A percentile compares a stretch with the other conserved stretches of the same genome.
Evolutionary conservation across 768 basidiomycete species (phyloP).

Genomic region (Asterophora parasitica): DNA sequence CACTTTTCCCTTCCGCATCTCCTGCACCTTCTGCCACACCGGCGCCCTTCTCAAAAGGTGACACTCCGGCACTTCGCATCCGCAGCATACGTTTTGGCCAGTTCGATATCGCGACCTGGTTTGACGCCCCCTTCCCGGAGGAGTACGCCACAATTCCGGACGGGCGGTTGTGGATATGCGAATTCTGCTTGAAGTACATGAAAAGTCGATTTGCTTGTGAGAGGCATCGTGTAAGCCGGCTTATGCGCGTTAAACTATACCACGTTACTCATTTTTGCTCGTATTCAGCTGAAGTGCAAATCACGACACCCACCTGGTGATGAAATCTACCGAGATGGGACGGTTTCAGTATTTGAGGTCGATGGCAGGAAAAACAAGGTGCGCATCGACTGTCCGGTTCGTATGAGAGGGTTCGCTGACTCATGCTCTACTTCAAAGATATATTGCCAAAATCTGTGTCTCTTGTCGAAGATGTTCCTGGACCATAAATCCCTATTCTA

Average conservation of each 20-base stretch:
- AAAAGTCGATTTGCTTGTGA: slow-evolving; percentile 84
- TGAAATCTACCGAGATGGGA: slow-evolving; percentile 92
- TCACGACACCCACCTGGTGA: slow-evolving; percentile 94
- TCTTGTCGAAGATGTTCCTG: slow-evolving; percentile 98
- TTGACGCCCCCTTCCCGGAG: slow-evolving; percentile 97
- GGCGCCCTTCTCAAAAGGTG: slow-evolving; percentile 25
- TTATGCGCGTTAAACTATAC: not conserved
- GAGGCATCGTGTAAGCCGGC: slow-evolving; percentile 74
- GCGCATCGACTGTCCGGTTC: slow-evolving; percentile 5
- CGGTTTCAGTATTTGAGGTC: slow-evolving; percentile 91
- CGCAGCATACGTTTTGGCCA: slow-evolving; percentile 85
- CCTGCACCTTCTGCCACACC: slow-evolving; percentile 35
- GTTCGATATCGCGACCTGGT: slow-evolving; percentile 97
- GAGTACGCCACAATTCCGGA: slow-evolving; percentile 93
- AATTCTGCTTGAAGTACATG: slow-evolving; percentile 98
- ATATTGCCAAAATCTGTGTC: slow-evolving; percentile 97
- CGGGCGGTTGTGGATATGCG: slow-evolving; percentile 93
- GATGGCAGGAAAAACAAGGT: slow-evolving; percentile 98
- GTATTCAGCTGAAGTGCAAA: slow-evolving; percentile 85
- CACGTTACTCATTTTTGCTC: not conserved
- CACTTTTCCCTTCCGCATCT: slow-evolving; percentile 35
- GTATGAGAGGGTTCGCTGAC: slow-evolving; percentile 4
- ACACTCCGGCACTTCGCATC: slow-evolving; percentile 57
- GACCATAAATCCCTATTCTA: slow-evolving; percentile 99
- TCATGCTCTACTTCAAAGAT: slow-evolving; percentile 47